Percentiles rank a stretch among this genome's conserved stretches.
Evolutionary conservation across 306 rosid species (phyloP).

Genomic region (Lablab purpureus): DNA sequence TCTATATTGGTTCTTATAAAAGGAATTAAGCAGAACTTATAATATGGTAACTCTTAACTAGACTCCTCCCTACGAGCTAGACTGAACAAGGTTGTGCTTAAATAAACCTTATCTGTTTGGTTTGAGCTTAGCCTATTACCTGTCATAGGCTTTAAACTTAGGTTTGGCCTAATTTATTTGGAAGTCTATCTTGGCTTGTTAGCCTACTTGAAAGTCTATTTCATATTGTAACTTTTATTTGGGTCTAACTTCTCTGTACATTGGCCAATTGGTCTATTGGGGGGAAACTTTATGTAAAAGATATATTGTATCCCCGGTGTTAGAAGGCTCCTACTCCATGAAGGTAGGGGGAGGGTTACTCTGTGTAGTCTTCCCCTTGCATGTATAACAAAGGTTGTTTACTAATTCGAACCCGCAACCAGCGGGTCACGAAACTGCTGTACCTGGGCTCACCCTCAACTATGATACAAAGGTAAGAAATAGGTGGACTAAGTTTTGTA

Average conservation of each 20-base stretch:
- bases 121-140: not conserved
- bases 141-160: too few species aligned
- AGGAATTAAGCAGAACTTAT: not conserved
- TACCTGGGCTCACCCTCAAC: too few species aligned
- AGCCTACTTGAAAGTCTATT: not conserved
- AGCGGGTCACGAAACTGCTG: not conserved
- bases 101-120: too few species aligned
- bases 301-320: too few species aligned
- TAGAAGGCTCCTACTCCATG: too few species aligned
- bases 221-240: too few species aligned
- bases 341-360: too few species aligned
- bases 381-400: not conserved
- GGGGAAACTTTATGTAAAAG: too few species aligned
- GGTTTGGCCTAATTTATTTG: not conserved
- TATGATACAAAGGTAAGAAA: not conserved
- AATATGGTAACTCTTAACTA: not conserved
- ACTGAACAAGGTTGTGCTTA: not conserved
- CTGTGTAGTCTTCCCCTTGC: too few species aligned
- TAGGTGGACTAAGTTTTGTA: not conserved
- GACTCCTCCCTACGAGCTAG: not conserved
- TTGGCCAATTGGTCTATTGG: too few species aligned
- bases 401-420: not conserved
- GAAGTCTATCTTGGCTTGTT: not conserved
- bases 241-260: too few species aligned
- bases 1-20: not conserved